Conservation (phyloP, 2,329 filamentous ascomycete species). For the Aspergillus caelatus region DNA sequence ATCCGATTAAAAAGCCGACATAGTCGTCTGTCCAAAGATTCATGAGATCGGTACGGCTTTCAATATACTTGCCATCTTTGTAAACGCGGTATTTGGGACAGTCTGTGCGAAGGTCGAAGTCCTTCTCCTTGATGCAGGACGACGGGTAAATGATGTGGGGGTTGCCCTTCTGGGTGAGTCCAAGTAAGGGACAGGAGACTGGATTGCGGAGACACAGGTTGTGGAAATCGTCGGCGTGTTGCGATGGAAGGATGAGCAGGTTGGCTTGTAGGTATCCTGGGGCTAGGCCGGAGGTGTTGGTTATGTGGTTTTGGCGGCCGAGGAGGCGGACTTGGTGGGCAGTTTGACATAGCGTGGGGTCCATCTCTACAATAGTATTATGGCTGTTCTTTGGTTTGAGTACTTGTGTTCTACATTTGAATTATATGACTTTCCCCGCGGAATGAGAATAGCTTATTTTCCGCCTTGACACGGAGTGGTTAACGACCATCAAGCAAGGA, state of each 20-base stretch:
- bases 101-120: slow-evolving; percentile 62
- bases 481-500: no score
- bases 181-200: slow-evolving; percentile 64
- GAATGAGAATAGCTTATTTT: neutral
- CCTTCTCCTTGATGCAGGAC: slow-evolving; percentile 26
- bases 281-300: slow-evolving; percentile 58
- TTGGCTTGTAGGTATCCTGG: slow-evolving; percentile 64
- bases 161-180: slow-evolving; percentile 48
- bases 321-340: slow-evolving; percentile 48
- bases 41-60: slow-evolving; percentile 48
- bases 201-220: slow-evolving; percentile 63
- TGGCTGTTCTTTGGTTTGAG: neutral
- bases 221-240: slow-evolving; percentile 61
- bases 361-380: neutral
- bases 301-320: slow-evolving; percentile 45
- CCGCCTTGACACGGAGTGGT: neutral
- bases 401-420: neutral
- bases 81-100: slow-evolving; percentile 64
- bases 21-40: slow-evolving; percentile 61
- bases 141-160: slow-evolving; percentile 22
- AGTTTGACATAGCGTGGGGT: slow-evolving; percentile 12
- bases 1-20: slow-evolving; percentile 65
- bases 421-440: neutral
- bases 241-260: slow-evolving; percentile 60
- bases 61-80: slow-evolving; percentile 47